Evolutionary conservation across 331 rosid genomes (phyloP).

Genomic region (Saraca asoca): DNA sequence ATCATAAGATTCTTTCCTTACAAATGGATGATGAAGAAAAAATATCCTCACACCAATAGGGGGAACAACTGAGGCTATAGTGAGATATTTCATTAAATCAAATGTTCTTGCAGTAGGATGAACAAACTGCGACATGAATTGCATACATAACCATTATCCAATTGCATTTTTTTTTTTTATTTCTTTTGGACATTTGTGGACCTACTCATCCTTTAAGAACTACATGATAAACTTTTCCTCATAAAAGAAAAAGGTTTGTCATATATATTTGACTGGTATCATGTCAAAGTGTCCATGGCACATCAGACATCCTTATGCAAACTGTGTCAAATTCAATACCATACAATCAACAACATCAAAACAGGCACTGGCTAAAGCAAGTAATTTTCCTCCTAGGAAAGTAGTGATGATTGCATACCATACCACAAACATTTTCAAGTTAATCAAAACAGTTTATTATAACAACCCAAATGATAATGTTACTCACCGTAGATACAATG

Average conservation of each 20-base stretch:
- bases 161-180: neutral
- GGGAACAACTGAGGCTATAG: neutral
- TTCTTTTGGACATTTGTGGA: neutral
- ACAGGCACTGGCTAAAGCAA: slow-evolving; percentile 5
- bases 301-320: neutral
- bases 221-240: neutral
- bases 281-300: neutral
- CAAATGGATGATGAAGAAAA: neutral
- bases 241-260: neutral
- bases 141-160: slow-evolving; percentile 2
- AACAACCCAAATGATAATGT: slow-evolving; percentile 10
- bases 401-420: neutral
- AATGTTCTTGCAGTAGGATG: neutral
- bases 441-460: neutral
- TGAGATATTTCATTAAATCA: neutral
- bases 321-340: slow-evolving; percentile 12
- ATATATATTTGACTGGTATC: neutral
- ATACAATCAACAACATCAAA: neutral
- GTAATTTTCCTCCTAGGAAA: slow-evolving; percentile 17
- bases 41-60: neutral
- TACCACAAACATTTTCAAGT: slow-evolving; percentile 4
- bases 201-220: slow-evolving; percentile 11
- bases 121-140: neutral
- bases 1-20: neutral
- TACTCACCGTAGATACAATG: slow-evolving; percentile 54